Conservation (phyloP, 768 basidiomycete genomes). For the Boletus eberwhitei region DNA sequence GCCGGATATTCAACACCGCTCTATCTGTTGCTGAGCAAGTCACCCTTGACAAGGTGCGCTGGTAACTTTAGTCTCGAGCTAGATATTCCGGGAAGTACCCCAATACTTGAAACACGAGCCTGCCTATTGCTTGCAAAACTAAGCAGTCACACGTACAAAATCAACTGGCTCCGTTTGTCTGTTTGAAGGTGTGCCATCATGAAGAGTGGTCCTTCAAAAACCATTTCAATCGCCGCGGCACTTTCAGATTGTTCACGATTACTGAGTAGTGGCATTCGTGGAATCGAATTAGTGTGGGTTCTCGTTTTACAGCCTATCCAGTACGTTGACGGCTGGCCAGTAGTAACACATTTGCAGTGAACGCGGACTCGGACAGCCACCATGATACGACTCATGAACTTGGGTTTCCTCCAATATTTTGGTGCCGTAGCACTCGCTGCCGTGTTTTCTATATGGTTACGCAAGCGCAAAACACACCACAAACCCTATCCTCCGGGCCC, state of each 20-base stretch:
- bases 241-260: too few species aligned
- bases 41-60: too few species aligned
- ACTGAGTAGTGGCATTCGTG: neutral
- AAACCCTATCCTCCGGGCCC: neutral
- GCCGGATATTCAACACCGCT: too few species aligned
- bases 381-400: neutral
- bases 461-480: neutral
- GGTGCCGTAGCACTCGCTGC: neutral
- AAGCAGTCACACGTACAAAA: neutral
- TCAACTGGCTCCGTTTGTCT: neutral
- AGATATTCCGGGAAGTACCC: too few species aligned
- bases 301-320: neutral
- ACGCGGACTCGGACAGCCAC: neutral
- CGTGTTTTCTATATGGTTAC: neutral
- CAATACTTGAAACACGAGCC: too few species aligned
- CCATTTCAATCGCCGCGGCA: neutral
- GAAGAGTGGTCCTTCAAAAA: neutral
- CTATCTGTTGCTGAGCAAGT: too few species aligned
- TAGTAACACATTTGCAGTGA: neutral
- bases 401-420: neutral
- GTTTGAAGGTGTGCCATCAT: too few species aligned
- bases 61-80: too few species aligned
- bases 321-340: neutral
- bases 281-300: neutral
- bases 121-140: too few species aligned